phyloP scores from a whole-genome alignment of 2,329 filamentous ascomycete genomes.

The Venturia effusa region DNA sequence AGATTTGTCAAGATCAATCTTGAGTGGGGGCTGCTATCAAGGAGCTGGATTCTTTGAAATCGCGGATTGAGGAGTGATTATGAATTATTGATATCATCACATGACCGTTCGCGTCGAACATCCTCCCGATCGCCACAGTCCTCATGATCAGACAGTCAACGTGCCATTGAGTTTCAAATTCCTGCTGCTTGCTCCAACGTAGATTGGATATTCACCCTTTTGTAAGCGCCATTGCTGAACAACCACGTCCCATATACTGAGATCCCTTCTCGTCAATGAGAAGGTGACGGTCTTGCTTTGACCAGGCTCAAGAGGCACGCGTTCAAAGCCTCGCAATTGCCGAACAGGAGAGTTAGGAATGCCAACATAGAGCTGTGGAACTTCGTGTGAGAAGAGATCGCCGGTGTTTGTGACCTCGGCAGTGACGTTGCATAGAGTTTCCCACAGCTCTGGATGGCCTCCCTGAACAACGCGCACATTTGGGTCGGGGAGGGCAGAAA shows the following conservation, averaged over 20 bases:
- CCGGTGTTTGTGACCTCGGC: slow-evolving; percentile 55
- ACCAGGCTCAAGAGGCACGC: slow-evolving; percentile 42
- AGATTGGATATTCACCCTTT: slow-evolving; percentile 34
- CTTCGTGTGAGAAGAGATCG: slow-evolving; percentile 36
- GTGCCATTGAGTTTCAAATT: neutral
- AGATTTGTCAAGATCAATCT: too few relatives aligned
- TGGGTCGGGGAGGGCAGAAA: slow-evolving; percentile 42
- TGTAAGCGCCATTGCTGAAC: slow-evolving; percentile 47
- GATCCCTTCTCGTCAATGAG: slow-evolving; percentile 45
- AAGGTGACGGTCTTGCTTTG: slow-evolving; percentile 40
- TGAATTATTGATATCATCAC: neutral
- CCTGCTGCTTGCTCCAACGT: slow-evolving; percentile 34
- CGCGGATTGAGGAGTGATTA: neutral
- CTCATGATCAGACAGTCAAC: neutral
- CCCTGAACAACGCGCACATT: slow-evolving; percentile 39
- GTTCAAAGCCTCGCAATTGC: slow-evolving; percentile 53
- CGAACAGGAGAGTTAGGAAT: slow-evolving; percentile 43
- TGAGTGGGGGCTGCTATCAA: too few relatives aligned
- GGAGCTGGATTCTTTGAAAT: too few relatives aligned
- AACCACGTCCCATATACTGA: slow-evolving; percentile 53
- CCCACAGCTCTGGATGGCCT: slow-evolving; percentile 51
- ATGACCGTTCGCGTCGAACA: neutral
- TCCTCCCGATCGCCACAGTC: neutral
- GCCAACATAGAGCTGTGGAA: slow-evolving; percentile 48
- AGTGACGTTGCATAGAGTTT: slow-evolving; percentile 47